phyloP scores from a whole-genome alignment of 129 eudicot genomes.

The Logfia minima region DNA sequence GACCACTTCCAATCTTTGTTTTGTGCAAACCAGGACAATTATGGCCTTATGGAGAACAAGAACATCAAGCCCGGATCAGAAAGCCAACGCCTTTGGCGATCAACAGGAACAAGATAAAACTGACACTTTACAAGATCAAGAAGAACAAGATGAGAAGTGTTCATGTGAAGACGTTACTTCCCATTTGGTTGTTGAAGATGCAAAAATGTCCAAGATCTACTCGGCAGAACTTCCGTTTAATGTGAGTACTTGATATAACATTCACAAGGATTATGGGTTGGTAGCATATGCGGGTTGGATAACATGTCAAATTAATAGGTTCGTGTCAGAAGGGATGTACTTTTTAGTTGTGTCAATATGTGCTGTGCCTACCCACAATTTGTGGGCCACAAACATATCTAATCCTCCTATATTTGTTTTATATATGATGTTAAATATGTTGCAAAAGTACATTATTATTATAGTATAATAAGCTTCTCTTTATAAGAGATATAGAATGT shows the following conservation, averaged over 20 bases:
- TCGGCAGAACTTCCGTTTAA: slow-evolving; percentile 48
- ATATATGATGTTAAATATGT: no score
- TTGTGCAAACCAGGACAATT: slow-evolving; percentile 54
- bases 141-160: slow-evolving; percentile 46
- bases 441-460: no score
- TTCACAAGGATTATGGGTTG: not conserved
- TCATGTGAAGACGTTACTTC: slow-evolving; percentile 26
- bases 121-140: slow-evolving; percentile 42
- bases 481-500: no score
- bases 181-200: slow-evolving; percentile 51
- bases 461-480: no score
- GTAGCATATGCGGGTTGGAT: no score
- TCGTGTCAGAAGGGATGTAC: no score
- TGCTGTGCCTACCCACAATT: no score
- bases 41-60: slow-evolving; percentile 86
- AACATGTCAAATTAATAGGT: no score
- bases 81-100: slow-evolving; percentile 36
- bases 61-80: slow-evolving; percentile 49
- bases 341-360: no score
- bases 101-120: slow-evolving; percentile 35
- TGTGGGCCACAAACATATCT: no score
- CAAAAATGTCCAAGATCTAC: slow-evolving; percentile 57
- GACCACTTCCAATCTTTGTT: not conserved
- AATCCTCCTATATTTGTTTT: no score
- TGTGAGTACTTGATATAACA: slow-evolving; percentile 45